Base-by-base conservation (phyloP, 2,329 filamentous ascomycete genomes). In the Colletotrichum eremochloae region DNA sequence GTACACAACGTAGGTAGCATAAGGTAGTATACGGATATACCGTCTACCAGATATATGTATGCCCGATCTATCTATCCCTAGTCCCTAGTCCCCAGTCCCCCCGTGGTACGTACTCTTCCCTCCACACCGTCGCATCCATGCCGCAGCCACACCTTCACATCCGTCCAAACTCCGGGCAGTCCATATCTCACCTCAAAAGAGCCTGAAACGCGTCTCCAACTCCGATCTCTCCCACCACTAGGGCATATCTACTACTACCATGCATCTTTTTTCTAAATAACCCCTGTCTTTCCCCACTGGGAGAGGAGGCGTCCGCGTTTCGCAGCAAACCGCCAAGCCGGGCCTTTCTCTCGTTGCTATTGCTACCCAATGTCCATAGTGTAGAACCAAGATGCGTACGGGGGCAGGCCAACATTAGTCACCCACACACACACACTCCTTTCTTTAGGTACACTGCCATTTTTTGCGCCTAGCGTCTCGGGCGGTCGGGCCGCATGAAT, bases 141-240 rank as follows among this genome's bases (percentile, higher is more conserved):
- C 38, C 12, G 38, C 38, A 40, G 38, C 38, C 44, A n/a, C 20
- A 4, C 20, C 20, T 3, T 8, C 9, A 12, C n/a, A 48, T 24
- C 20, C 46, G 46, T 24, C 46, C 46, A 24, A 48, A n/a, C 44
- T 11, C 48, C 61, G 31, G 36, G 33, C 15, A 33, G 38, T 18
- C 38, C 36, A 44, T 36, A 24, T 24, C 24, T 24, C 31, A 18
- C 31, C 33, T 20, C 24, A 63, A 44, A 50, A 5, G 31, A 9
- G 15, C 36, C 12, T 64, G 62, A 64, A 64, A 64, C 62, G 11
- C 62, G 62, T 46, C 50, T 64, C 62, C 62, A 46, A 56, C 62
- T 44, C 36, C 40, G 18, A 33, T 61, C 20, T 9, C 15, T 7
- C 12, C 24, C 33, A 4, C n/a, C 36, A 18, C 6, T 5, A 14